phyloP scores from a whole-genome alignment of 768 basidiomycete genomes.

The Termitomyces sp. region DNA sequence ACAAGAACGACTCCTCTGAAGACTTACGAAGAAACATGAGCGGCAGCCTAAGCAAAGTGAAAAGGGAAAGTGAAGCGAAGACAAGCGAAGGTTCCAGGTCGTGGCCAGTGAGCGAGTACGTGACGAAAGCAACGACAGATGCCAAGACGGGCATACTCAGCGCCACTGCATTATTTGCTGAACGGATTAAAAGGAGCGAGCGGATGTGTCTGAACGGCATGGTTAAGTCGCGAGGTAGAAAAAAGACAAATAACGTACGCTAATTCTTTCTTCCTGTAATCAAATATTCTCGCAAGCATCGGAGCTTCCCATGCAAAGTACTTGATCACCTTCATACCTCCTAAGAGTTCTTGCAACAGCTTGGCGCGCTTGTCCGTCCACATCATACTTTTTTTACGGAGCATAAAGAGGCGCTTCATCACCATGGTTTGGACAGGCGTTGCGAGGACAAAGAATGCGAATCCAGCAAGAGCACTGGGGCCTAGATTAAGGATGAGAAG shows the following conservation, averaged over 20 bases:
- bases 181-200: constrained; percentile 59
- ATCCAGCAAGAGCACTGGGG: constrained; percentile 52
- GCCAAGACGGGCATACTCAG: constrained; percentile 76
- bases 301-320: constrained; percentile 88
- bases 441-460: constrained; percentile 60
- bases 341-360: constrained; percentile 83
- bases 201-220: constrained; percentile 52
- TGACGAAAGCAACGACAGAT: constrained; percentile 72
- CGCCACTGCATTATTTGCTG: constrained; percentile 65
- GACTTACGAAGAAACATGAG: constrained; percentile 66
- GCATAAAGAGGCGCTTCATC: constrained; percentile 69
- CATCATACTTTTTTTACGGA: constrained; percentile 72
- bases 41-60: constrained; percentile 79
- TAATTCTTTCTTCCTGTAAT: constrained; percentile 72
- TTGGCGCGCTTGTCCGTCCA: constrained; percentile 93
- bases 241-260: constrained; percentile 32
- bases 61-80: constrained; percentile 83
- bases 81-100: constrained; percentile 64
- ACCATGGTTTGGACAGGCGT: constrained; percentile 70
- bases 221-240: background rate
- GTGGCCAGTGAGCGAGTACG: constrained; percentile 74
- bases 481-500: constrained; percentile 76
- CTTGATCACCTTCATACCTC: constrained; percentile 91
- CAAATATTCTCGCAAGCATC: constrained; percentile 69
- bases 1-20: constrained; percentile 1